Evolutionary conservation across 2,329 filamentous ascomycete species (phyloP), one percentile per base, ranked within the genome.

Genomic region (Cytospora piceae): DNA sequence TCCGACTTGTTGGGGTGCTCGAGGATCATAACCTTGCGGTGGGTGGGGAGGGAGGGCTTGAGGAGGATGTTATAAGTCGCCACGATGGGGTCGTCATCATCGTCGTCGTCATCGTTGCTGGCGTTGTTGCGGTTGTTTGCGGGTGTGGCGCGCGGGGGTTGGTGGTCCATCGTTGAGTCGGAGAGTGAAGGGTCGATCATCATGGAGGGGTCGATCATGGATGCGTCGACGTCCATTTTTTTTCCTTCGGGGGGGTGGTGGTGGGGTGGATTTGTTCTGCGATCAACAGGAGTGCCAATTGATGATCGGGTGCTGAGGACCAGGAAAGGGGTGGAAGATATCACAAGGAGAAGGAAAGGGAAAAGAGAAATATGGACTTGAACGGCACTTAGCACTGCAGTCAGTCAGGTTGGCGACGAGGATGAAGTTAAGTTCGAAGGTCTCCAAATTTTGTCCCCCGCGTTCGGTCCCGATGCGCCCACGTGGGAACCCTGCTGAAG

Each of bases 31-130:
- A 93, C 86, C 70, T 89, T 85, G 66, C 87, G 87, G 72, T 82
- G 81, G 20, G 78, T 75, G 5, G 87, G 83, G 55, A 90, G 85
- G 24, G 84, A 80, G 27, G 92, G 90, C 71, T 94, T 97, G 74
- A 97, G 88, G 79, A 90, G 94, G 77, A 98, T 87, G 74, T 92
- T 87, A 84, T 97, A 98, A 68, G 85, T 87, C 52, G 88, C 84
- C 61, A 90, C 83, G 70, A 94, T 83, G 62, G 91, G 90, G 73
- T 94, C 91, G 24, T 84, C 77, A 56, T 87, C 84, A 14, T 65
- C 62, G 53, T 46, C 53, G 63, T 22, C 20, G 49, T 20, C 14
- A 29, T 55, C 42, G 61, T 39, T 52, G 55, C 9, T 42, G 61
- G 37, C 15, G 32, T 42, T 46, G 60, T 37, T 22, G 32, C 22